A percentile compares a stretch with the other conserved stretches of the same genome.
Evolutionary conservation across 108 stramenopile species (phyloP).

Genomic region (Cylindrotheca closterium): DNA sequence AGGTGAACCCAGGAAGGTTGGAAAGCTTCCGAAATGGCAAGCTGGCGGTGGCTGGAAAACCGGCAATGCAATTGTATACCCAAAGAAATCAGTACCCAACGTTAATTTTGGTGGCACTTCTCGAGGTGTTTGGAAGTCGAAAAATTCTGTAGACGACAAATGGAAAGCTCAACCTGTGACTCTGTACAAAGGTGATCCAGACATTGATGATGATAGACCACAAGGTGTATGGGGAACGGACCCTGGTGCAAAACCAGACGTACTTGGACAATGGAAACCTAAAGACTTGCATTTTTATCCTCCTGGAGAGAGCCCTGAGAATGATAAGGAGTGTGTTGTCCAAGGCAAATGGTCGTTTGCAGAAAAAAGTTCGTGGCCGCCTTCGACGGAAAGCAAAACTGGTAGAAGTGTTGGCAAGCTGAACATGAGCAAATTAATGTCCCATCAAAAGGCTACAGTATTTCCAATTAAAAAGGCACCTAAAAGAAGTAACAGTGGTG

Average conservation of each 20-base stretch:
- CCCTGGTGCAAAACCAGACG: slow-evolving; percentile 15
- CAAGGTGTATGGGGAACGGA: slow-evolving; percentile 21
- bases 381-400: background rate
- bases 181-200: background rate
- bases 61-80: background rate
- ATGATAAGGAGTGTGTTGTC: background rate
- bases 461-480: background rate
- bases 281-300: slow-evolving; percentile 24
- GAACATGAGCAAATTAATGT: background rate
- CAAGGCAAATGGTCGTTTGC: background rate
- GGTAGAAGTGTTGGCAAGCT: background rate
- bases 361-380: background rate
- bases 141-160: background rate
- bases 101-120: background rate
- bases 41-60: background rate
- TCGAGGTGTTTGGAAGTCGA: slow-evolving; percentile 5
- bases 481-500: background rate
- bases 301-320: slow-evolving; percentile 9
- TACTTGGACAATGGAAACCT: slow-evolving; percentile 13
- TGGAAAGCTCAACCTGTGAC: background rate
- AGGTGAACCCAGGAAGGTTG: background rate
- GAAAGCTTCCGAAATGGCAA: background rate
- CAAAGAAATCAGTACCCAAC: background rate
- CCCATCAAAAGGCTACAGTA: background rate
- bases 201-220: background rate